These are phyloP conservation scores for Fusarium ramigenum DNA, from an alignment of 2,329 filamentous ascomycete species.

Conservation along the genomic window DNA sequence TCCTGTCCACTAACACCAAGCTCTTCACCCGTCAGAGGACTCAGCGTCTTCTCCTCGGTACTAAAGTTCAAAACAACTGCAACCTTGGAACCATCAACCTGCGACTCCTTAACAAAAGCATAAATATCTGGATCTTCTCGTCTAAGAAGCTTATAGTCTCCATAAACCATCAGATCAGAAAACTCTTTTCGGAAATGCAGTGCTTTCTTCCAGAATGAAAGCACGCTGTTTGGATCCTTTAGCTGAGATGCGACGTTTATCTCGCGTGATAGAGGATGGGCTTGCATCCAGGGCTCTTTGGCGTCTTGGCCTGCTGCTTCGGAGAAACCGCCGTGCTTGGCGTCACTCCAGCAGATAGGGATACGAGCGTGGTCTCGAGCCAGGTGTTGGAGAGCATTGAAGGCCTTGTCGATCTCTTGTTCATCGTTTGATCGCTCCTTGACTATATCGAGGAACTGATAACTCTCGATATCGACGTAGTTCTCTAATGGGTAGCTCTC, in stretches of 20 bases:
- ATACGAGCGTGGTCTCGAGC: conserved; percentile 71
- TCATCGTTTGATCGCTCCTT: conserved; percentile 44
- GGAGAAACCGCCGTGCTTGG: conserved; percentile 48
- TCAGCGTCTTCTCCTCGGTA: conserved; percentile 41
- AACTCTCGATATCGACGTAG: conserved; percentile 59
- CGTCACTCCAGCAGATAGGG: conserved; percentile 69
- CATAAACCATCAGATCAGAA: conserved; percentile 47
- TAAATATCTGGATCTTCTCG: conserved; percentile 40
- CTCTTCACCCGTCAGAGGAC: conserved; percentile 33
- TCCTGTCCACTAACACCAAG: conserved; percentile 19
- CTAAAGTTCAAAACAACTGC: conserved; percentile 49
- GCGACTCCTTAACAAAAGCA: conserved; percentile 46
- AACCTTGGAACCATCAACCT: conserved; percentile 33
- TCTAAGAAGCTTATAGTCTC: conserved; percentile 44
- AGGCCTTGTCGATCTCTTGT: conserved; percentile 49
- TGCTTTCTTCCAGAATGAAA: conserved; percentile 48
- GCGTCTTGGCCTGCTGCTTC: conserved; percentile 44
- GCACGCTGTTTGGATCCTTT: conserved; percentile 48
- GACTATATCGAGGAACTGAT: conserved; percentile 50
- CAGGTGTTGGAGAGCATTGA: conserved; percentile 47
- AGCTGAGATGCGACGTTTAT: conserved; percentile 68
- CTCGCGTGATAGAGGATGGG: conserved; percentile 44
- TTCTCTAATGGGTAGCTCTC: conserved; percentile 68
- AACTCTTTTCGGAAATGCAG: conserved; percentile 45
- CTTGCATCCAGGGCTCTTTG: conserved; percentile 49